A percentile compares a stretch with the other conserved stretches of the same genome.
These are phyloP conservation scores for Rosa hybrid DNA, from an alignment of 331 rosid genomes.

Conservation along the genomic window DNA sequence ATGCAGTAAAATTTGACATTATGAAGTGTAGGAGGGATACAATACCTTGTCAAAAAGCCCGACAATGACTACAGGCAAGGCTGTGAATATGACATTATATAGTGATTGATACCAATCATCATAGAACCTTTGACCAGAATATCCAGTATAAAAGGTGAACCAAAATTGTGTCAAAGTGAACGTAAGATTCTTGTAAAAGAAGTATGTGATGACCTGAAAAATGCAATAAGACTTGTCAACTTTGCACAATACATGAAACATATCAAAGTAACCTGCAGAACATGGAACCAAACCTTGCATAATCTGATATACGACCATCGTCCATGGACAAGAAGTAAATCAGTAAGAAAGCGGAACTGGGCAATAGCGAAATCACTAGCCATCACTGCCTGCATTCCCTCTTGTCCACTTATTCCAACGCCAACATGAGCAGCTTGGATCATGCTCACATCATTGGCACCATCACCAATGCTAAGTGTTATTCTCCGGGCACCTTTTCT, in stretches of 20 bases:
- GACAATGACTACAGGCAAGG: constrained; percentile 88
- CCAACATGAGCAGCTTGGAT: constrained; percentile 99
- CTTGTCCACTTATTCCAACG: constrained; percentile 93
- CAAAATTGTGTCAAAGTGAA: constrained; percentile 97
- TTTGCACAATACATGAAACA: background rate
- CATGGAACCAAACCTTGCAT: constrained; percentile 72
- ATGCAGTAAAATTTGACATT: constrained; percentile 7
- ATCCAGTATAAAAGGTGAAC: constrained; percentile 98
- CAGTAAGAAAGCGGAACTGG: constrained; percentile 89
- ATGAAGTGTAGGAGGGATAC: constrained; percentile 22
- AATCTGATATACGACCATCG: constrained; percentile 97
- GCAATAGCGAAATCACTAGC: constrained; percentile 99
- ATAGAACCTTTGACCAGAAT: constrained; percentile 97
- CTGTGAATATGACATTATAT: constrained; percentile 91
- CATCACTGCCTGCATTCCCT: constrained; percentile 99
- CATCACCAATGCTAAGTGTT: constrained; percentile 96
- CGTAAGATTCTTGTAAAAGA: constrained; percentile 96
- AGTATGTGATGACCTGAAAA: constrained; percentile 87
- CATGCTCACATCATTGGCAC: constrained; percentile 99
- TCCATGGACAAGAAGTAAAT: constrained; percentile 97
- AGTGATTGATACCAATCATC: constrained; percentile 97
- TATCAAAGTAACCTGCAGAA: background rate
- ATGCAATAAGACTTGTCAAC: constrained; percentile 17
- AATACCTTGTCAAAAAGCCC: constrained; percentile 93
- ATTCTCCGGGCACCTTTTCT: constrained; percentile 88